These are phyloP conservation scores for Zymoseptoria crescenta DNA, from an alignment of 2,329 filamentous ascomycete genomes.

Conservation along the genomic window DNA sequence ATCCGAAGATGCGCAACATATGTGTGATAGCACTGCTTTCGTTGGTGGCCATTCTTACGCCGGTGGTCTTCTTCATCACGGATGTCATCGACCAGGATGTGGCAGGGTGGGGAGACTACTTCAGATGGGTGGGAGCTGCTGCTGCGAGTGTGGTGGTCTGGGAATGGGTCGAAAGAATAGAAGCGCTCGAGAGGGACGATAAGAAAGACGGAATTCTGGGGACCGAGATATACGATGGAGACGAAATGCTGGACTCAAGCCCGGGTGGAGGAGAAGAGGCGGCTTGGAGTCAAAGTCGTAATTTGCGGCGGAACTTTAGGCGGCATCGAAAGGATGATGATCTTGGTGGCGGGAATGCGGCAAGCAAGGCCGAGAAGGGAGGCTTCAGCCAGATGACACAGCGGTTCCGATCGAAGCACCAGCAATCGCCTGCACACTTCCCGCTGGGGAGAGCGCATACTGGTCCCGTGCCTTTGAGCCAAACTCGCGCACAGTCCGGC, in stretches of 20 bases:
- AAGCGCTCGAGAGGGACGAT: conserved; percentile 84
- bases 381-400: conserved; percentile 20
- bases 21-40: conserved; percentile 71
- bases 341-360: conserved; percentile 14
- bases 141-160: conserved; percentile 94
- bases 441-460: conserved; percentile 29
- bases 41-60: conserved; percentile 72
- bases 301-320: conserved; percentile 25
- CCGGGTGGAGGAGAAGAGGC: conserved; percentile 46
- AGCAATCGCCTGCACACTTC: conserved; percentile 23
- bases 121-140: conserved; percentile 90
- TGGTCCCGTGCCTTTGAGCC: conserved; percentile 10
- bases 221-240: conserved; percentile 84
- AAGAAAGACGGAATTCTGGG: conserved; percentile 90
- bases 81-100: conserved; percentile 81
- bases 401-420: conserved; percentile 20
- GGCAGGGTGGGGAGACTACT: conserved; percentile 89
- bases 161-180: conserved; percentile 96
- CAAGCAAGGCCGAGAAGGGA: conserved; percentile 21
- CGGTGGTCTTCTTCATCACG: conserved; percentile 86
- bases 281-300: conserved; percentile 41
- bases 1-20: conserved; percentile 84
- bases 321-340: conserved; percentile 28
- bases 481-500: conserved; percentile 2
- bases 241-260: conserved; percentile 75